Conservation (phyloP, 306 rosid genomes). For the Heteromeles arbutifolia region DNA sequence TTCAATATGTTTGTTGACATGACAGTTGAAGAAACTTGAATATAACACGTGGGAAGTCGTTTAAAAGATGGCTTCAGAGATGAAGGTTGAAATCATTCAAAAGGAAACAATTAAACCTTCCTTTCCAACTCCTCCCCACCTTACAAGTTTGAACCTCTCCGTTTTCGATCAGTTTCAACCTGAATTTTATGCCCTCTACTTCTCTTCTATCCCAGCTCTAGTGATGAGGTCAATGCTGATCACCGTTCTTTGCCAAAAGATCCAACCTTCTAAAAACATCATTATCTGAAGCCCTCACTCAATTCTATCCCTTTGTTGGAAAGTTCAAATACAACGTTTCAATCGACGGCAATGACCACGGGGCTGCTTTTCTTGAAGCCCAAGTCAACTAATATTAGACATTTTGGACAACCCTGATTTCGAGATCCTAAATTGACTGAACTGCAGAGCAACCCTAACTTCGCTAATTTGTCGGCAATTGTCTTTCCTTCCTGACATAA, state of each 20-base stretch:
- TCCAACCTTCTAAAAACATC: conserved; percentile 25
- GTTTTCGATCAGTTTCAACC: not conserved
- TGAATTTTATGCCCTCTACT: not conserved
- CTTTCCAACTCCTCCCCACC: conserved; percentile 9
- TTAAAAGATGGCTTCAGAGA: not conserved
- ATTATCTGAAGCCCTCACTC: conserved; percentile 11
- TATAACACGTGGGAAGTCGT: too few relatives aligned
- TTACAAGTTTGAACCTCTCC: too few relatives aligned
- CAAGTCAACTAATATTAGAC: conserved; percentile 6
- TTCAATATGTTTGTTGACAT: too few relatives aligned
- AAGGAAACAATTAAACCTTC: conserved; percentile 9
- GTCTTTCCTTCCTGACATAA: too few relatives aligned
- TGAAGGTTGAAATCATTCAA: not conserved
- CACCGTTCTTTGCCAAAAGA: not conserved
- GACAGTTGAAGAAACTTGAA: too few relatives aligned
- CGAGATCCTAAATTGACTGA: not conserved
- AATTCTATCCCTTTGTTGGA: conserved; percentile 41
- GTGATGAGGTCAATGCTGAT: too few relatives aligned
- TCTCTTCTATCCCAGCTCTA: not conserved
- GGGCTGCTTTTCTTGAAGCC: conserved; percentile 18
- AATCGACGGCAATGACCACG: conserved; percentile 33
- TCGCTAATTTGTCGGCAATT: too few relatives aligned
- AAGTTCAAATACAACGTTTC: conserved; percentile 17
- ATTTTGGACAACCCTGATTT: conserved; percentile 19
- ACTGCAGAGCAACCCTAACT: too few relatives aligned